Conservation (phyloP, 202 grass and related monocot genomes). For the Panicum hallii region DNA sequence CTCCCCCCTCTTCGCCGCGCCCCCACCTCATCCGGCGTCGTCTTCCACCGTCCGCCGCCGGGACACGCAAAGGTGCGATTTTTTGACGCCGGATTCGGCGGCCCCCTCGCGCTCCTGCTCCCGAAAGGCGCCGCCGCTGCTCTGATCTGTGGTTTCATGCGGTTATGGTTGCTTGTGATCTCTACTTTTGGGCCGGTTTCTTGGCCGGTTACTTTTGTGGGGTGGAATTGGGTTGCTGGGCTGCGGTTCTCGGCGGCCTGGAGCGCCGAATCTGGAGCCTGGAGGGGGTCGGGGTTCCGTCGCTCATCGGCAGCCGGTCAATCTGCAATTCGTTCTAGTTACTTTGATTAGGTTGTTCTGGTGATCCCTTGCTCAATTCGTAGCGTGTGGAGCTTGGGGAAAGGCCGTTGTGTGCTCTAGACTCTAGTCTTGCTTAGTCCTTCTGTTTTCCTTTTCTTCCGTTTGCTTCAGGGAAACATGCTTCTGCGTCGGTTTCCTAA, state of each 20-base stretch:
- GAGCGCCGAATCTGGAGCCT: conserved; percentile 36
- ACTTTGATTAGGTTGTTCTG: not conserved
- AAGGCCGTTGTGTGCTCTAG: not conserved
- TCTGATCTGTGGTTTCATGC: conserved; percentile 27
- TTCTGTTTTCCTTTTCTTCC: not conserved
- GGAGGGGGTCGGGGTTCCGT: not conserved
- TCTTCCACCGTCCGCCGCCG: not conserved
- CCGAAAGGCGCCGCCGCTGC: not conserved
- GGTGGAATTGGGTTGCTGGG: not conserved
- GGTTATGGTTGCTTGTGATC: not conserved
- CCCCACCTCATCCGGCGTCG: not conserved
- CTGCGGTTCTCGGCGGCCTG: not conserved
- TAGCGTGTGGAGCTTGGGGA: not conserved
- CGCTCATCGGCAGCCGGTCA: not conserved
- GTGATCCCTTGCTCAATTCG: not conserved
- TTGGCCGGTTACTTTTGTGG: not conserved
- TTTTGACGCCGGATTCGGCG: conserved; percentile 37
- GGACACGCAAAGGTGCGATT: conserved; percentile 44
- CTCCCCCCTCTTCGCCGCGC: not conserved
- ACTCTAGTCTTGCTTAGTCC: not conserved
- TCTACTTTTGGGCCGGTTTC: not conserved
- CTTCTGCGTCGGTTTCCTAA: not conserved
- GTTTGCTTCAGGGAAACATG: not conserved
- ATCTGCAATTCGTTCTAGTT: conserved; percentile 15
- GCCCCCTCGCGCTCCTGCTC: not conserved